Evolutionary conservation across 2,329 filamentous ascomycete genomes (phyloP).

Genomic region (Penicillium vulpinum): DNA sequence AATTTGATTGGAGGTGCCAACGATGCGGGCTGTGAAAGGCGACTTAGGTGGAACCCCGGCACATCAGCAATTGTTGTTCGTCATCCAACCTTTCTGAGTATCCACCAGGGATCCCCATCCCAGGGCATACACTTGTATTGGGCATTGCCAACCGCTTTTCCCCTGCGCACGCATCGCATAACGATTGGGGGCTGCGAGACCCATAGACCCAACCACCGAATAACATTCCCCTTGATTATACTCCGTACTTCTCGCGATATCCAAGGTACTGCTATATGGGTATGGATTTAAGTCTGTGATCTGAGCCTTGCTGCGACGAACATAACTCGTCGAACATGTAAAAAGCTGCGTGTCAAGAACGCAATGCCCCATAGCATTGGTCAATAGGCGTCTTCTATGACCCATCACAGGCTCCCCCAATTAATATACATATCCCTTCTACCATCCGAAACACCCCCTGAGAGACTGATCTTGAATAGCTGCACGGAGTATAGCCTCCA

Average conservation of each 20-base stretch:
- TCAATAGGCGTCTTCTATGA: constrained; percentile 6
- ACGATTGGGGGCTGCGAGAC: not conserved
- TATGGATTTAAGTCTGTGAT: constrained; percentile 8
- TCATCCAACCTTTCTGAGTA: constrained; percentile 12
- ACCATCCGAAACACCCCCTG: not conserved
- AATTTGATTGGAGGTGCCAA: constrained; percentile 24
- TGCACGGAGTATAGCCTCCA: not conserved
- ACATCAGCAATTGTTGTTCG: constrained; percentile 18
- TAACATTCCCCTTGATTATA: not conserved
- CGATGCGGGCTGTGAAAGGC: constrained; percentile 14
- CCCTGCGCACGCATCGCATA: constrained; percentile 2
- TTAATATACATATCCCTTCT: constrained; percentile 11
- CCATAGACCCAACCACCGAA: not conserved
- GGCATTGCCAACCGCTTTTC: not conserved
- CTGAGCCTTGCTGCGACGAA: constrained; percentile 8
- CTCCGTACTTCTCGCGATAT: not conserved
- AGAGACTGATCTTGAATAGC: not conserved
- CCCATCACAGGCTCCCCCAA: constrained; percentile 14
- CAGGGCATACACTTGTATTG: not conserved
- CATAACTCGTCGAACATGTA: constrained; percentile 21
- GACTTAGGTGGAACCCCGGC: constrained; percentile 13
- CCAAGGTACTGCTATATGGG: not conserved
- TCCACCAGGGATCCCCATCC: constrained; percentile 13
- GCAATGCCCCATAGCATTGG: constrained; percentile 20
- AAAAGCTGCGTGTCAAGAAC: constrained; percentile 17